Evolutionary conservation across 169 alveolate genomes (phyloP), one percentile per base, ranked within the genome.

Genomic region (Plasmodium berghei): DNA sequence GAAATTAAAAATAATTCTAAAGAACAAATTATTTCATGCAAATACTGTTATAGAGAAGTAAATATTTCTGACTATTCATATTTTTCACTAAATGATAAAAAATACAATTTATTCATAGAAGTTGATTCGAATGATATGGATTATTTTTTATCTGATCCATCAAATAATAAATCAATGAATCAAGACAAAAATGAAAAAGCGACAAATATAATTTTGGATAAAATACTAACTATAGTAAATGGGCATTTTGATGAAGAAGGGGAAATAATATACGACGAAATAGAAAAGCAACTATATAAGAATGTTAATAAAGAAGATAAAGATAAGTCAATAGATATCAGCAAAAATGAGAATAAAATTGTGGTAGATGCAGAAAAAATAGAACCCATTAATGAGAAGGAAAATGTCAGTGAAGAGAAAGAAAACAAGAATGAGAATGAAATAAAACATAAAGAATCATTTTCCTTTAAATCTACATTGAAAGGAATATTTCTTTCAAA

Each of bases 41-140:
- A 62, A 61, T 62, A 83, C 26, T 83, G 90, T 48, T 83, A n/a
- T 45, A 66, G 90, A 28, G 90, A 83, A 18, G 75, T 83, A 24
- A 24, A 83, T 18, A 67, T 83, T 46, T n/a, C 34, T 5, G 10
- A 83, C 22, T 83, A 69, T 69, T 83, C 90, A 22, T 14, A 26
- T 48, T 61, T 69, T 55, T 54, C 83, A n/a, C 18, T 45, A 14
- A 83, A n/a, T 5, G 67, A 66, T 6, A 67, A 83, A 18, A 42
- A 55, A 72, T n/a, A 67, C 14, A 12, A 9, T 54, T 48, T 83
- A 61, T 70, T 67, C 42, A 83, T 67, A 55, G 48, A 59, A 9
- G 16, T 55, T 10, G 20, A 55, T 28, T 10, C 20, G 9, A 26
- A 24, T 22, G 40, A 26, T 8, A 72, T 61, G 72, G 90, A 83